Evolutionary conservation across 257 asterid species (phyloP).

Genomic region (Petunia axillaris): DNA sequence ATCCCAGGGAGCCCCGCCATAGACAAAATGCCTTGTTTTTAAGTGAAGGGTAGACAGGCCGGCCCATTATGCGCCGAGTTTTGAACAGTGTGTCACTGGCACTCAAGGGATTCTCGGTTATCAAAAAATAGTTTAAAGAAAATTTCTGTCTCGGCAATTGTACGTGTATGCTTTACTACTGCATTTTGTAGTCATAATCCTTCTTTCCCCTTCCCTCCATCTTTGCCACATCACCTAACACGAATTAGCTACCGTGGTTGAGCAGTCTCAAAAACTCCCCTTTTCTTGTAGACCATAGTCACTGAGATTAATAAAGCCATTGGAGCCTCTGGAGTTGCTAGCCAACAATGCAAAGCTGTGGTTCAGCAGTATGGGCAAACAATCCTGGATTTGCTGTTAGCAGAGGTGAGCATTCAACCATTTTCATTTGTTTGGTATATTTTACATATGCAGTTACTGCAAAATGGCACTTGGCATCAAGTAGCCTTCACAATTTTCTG

Average conservation of each 20-base stretch:
- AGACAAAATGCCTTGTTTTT: too few species aligned
- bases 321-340: slow-evolving; percentile 91
- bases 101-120: too few species aligned
- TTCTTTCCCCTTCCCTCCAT: too few species aligned
- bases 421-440: slow-evolving; percentile 3
- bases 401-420: slow-evolving; percentile 52
- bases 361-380: slow-evolving; percentile 85
- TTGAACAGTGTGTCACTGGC: too few species aligned
- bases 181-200: too few species aligned
- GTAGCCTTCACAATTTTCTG: not conserved
- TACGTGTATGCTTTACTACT: too few species aligned
- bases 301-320: slow-evolving; percentile 97
- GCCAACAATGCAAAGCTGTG: slow-evolving; percentile 96
- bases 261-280: not conserved
- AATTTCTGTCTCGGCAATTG: not conserved
- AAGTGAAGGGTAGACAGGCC: too few species aligned
- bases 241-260: not conserved
- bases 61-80: too few species aligned
- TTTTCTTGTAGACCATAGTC: slow-evolving; percentile 59
- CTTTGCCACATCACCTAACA: too few species aligned
- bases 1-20: too few species aligned
- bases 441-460: not conserved
- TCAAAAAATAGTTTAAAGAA: too few species aligned
- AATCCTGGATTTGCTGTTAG: slow-evolving; percentile 70
- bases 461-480: not conserved